These are phyloP conservation scores for Hydnum rufescens DNA, from an alignment of 768 basidiomycete species.

Conservation along the genomic window DNA sequence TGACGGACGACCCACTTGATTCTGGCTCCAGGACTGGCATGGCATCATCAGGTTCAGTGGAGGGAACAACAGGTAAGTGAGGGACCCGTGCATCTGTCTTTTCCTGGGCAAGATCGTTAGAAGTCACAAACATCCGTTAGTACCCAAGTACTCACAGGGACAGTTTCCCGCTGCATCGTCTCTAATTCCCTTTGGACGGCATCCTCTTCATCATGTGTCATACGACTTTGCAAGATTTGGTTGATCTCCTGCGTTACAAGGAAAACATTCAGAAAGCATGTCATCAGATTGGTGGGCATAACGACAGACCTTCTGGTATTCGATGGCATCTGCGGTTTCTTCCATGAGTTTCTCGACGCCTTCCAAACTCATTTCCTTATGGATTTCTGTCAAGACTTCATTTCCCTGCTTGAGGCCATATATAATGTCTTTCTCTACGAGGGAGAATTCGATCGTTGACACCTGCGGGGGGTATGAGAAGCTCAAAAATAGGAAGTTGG, in stretches of 20 bases:
- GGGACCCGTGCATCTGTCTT: no score
- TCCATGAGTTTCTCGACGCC: slow-evolving; percentile 86
- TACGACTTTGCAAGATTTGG: slow-evolving; percentile 60
- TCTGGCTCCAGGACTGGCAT: no score
- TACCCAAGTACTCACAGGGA: slow-evolving; percentile 14
- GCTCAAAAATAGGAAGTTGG: not conserved
- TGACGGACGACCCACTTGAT: no score
- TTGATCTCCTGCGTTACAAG: slow-evolving; percentile 55
- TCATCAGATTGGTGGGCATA: slow-evolving; percentile 4
- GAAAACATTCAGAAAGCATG: not conserved
- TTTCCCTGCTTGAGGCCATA: slow-evolving; percentile 89
- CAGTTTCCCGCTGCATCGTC: slow-evolving; percentile 42
- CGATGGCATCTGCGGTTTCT: slow-evolving; percentile 81
- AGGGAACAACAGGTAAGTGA: not conserved
- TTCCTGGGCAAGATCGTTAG: no score
- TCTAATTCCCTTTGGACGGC: slow-evolving; percentile 71
- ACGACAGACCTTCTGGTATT: slow-evolving; percentile 58
- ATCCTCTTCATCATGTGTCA: slow-evolving; percentile 84
- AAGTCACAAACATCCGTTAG: no score
- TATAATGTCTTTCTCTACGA: slow-evolving; percentile 79
- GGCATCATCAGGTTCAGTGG: no score
- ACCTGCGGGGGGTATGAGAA: slow-evolving; percentile 33
- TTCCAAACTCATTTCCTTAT: slow-evolving; percentile 82
- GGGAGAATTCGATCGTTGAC: slow-evolving; percentile 88
- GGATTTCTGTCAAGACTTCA: slow-evolving; percentile 80